phyloP scores from a whole-genome alignment of 2,329 filamentous ascomycete species.

The Fonsecaea erecta region DNA sequence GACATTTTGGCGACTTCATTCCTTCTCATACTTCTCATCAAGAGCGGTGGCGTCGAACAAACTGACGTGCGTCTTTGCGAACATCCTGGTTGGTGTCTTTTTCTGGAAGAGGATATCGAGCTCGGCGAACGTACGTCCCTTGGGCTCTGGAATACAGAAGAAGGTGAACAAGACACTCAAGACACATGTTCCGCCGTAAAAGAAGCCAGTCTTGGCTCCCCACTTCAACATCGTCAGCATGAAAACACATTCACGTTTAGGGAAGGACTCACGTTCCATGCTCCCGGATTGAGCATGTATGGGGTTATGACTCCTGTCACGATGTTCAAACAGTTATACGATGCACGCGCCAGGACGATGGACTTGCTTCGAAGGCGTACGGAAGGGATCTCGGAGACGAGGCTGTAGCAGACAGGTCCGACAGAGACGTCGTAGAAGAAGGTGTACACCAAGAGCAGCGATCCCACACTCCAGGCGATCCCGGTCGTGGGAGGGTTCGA shows the following conservation, averaged over 20 bases:
- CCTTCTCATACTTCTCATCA: constrained; percentile 4
- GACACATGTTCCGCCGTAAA: constrained; percentile 81
- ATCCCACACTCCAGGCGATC: constrained; percentile 46
- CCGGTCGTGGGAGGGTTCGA: constrained; percentile 37
- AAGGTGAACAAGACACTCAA: constrained; percentile 78
- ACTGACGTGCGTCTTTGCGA: constrained; percentile 42
- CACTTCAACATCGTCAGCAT: constrained; percentile 39
- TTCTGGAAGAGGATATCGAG: constrained; percentile 51
- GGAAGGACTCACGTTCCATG: constrained; percentile 43
- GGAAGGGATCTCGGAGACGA: constrained; percentile 59
- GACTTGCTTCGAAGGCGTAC: constrained; percentile 60
- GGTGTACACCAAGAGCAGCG: constrained; percentile 58
- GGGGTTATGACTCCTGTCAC: constrained; percentile 39
- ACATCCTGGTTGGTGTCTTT: constrained; percentile 46
- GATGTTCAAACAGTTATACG: constrained; percentile 50
- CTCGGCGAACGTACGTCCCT: constrained; percentile 49
- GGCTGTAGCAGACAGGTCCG: constrained; percentile 59
- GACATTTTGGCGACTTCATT: neutral
- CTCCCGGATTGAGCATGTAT: constrained; percentile 39
- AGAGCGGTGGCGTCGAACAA: constrained; percentile 11
- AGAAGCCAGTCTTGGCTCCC: constrained; percentile 43
- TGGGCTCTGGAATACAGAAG: constrained; percentile 78
- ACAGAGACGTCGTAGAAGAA: constrained; percentile 60
- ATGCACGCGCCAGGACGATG: constrained; percentile 57
- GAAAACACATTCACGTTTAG: constrained; percentile 47